Conservation (phyloP, 768 basidiomycete species). For the Trametes punicea region DNA sequence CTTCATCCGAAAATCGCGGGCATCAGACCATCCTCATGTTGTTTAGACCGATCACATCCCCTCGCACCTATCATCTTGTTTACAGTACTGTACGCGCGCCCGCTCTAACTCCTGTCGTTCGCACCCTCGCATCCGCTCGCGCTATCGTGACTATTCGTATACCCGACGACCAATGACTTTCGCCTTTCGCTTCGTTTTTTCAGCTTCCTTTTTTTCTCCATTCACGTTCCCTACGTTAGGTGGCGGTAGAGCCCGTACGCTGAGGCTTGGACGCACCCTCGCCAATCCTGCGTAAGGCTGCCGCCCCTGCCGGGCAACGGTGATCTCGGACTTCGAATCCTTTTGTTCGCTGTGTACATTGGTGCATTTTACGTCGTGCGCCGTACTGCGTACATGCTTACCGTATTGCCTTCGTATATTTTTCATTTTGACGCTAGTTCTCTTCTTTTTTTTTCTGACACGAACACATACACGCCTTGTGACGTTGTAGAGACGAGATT, state of each 20-base stretch:
- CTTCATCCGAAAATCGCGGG: background rate
- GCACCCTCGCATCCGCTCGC: constrained; percentile 4
- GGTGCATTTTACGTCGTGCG: too few relatives aligned
- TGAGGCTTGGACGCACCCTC: too few relatives aligned
- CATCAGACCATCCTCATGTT: background rate
- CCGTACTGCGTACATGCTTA: constrained; percentile 5
- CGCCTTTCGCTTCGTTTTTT: background rate
- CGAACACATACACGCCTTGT: background rate
- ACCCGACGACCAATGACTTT: background rate
- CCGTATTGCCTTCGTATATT: too few relatives aligned
- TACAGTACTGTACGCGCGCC: constrained; percentile 6
- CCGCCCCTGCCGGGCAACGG: too few relatives aligned
- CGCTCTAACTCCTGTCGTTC: constrained; percentile 6
- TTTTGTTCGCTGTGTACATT: too few relatives aligned
- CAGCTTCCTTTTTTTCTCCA: background rate
- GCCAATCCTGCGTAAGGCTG: too few relatives aligned
- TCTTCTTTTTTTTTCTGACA: background rate
- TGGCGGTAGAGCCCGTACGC: too few relatives aligned
- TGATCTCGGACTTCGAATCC: too few relatives aligned
- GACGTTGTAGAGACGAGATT: background rate
- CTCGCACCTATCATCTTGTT: background rate
- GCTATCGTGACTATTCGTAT: constrained; percentile 4
- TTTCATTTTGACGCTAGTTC: background rate
- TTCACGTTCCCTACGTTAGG: background rate
- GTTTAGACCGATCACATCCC: background rate